Evolutionary conservation across 805 yeast genomes (phyloP), one percentile per base, ranked within the genome.

Genomic region (Candida dajiaensis): DNA sequence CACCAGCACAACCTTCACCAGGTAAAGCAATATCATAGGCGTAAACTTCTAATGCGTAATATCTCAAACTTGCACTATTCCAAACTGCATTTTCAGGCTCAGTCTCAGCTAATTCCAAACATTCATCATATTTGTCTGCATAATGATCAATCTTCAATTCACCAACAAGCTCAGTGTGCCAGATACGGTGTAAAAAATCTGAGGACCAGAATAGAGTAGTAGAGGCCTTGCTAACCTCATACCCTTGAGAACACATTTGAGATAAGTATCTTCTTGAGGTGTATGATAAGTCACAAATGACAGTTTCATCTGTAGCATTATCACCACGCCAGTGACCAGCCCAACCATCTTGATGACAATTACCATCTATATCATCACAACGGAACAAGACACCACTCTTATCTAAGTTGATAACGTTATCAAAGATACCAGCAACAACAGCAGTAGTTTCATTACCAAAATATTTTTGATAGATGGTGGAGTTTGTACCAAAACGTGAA

Each of bases 281-380:
- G 55, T 62, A 70, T 41, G 69, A 67, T 31, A 62, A 51, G 44
- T 69, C 73, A 56, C 74, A 70, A 45, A 70, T 64, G 20, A 67
- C 72, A 16, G 68, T 70, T 52, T 70, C 72, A 42, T 63, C 60
- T n/a, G 65, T 54, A 21, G 61, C 65, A 42, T 63, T 63, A 19
- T 54, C 56, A 21, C 62, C 68, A 51, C 73, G 62, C 62, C 68
- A 68, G 38, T 69, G 67, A 23, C 74, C 73, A 7, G 73, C 70
- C 59, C 66, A 69, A 25, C 64, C 62, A 23, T 56, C 62, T 20
- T 57, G 52, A 22, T 61, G 47, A 56, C 74, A 70, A 43, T 58
- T 53, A 6, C 67, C 69, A 49, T 69, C 73, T 15, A 59, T 51
- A 47, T 69, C 69, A 49, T 70, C 74, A 61, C 74, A 70, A 41